Base-by-base conservation (phyloP, 352 stramenopile species). In the Stephanocyclus meneghinianus region DNA sequence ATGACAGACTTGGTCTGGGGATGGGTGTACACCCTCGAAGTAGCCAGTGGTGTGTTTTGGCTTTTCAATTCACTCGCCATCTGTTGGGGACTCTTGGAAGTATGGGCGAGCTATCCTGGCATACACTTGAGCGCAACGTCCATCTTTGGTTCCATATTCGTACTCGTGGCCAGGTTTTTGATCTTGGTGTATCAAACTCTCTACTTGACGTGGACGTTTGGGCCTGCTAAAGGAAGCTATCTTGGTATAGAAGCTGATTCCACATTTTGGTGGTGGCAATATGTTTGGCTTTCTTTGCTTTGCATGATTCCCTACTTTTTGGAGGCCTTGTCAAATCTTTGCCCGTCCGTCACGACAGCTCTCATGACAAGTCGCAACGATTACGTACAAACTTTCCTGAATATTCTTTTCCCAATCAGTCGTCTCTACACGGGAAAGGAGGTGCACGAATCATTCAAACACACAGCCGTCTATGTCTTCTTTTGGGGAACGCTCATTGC, bases 381-480 rank as follows among this genome's bases (percentile, higher is more conserved):
- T 79, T 95, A 95, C 77, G 75, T 97, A 4, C 90, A 95, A 63
- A 93, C 92, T 30, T 92, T 96, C 50, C 76, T 96, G 16, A 93
- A 93, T 67, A 94, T 96, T 63, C 78, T 95, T 16, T 94, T 92
- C 59, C 93, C 93, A 18, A 80, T 93, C 47, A 95, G 88, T 65
- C 74, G 88, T 21, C 80, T 98, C 55, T 99, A 98, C 80, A 94
- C 97, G 21, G 96, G 95, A 44, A 98, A 99, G 80, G 97, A 98
- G 74, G 95, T 98, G 13, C 88, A 98, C 60, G 96, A 98, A 81
- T 96, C 95, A 4, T 94, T 95, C 45, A 94, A 90, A 3, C 91
- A 94, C 74, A 96, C 94, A 65, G 76, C 86, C 16, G 88, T 95
- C 3, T 99, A 99, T 82, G 91, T 98, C 60, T 89, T 98, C 51